Evolutionary conservation across 2,329 filamentous ascomycete species (phyloP), one percentile per base, ranked within the genome.

Genomic region (Ilyonectria sp.): DNA sequence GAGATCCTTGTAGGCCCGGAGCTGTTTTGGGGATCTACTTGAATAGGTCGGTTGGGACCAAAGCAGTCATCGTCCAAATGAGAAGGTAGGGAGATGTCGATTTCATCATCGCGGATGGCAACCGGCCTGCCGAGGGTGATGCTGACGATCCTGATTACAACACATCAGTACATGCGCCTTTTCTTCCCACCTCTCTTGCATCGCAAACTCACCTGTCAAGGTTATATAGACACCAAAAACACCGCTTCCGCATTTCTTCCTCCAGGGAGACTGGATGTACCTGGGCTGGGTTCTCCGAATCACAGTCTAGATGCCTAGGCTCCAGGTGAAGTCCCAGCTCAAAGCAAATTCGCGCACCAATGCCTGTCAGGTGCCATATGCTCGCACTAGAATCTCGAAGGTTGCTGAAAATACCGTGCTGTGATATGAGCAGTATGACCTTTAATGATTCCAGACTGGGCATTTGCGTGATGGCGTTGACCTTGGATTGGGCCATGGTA

Each of bases 221-320:
- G 47, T 66, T 66, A 33, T 66, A 66, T 2, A 66, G 43, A 43
- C 52, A 62, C 63, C 63, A 66, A 10, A 66, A 66, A 15, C 63
- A 66, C 11, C 63, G 43, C 53, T 58, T 66, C 17, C 63, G 23
- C 53, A 66, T 52, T 31, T 66, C 63, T 8, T 62, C 58, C 2
- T 66, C 63, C 15, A 66, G n/a, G 9, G 63, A 17, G 7, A 62
- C 9, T 6, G 29, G 5, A 3, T 15, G 15, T 13, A 9, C n/a
- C 13, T 8, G 3, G 1, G n/a, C 15, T 9, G 43, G 7, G 11
- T 46, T n/a, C 6, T 4, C 9, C 3, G 15, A 0, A 19, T 26
- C 33, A 13, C n/a, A 6, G 10, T 19, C 17, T 5, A 35, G n/a
- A 9, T 52, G 58, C 15, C 31, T 56, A 1, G 15, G 58, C 40